phyloP scores from a whole-genome alignment of 1,139 yeast species.

The Kazachstania sp. region DNA sequence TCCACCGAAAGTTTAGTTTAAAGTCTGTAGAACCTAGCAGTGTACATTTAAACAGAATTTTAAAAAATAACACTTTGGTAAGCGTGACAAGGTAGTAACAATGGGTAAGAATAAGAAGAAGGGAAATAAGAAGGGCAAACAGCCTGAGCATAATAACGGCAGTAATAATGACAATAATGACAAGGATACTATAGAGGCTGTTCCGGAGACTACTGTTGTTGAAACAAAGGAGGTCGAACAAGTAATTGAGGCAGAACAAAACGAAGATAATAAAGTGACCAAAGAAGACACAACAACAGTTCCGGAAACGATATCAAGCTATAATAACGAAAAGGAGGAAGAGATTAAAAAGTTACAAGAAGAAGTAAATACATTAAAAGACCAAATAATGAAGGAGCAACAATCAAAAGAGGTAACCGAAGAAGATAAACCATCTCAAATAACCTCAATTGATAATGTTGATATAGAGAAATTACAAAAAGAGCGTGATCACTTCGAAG shows the following conservation, averaged over 20 bases:
- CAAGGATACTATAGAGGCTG: not conserved
- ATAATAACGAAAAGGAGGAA: not conserved
- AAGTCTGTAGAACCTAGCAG: no score
- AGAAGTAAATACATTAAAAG: not conserved
- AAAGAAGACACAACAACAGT: not conserved
- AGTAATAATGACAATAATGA: not conserved
- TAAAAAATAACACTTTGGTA: no score
- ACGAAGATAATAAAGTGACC: not conserved
- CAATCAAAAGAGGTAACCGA: not conserved
- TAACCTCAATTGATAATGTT: constrained; percentile 11
- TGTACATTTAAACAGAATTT: no score
- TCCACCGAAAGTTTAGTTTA: no score
- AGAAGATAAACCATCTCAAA: not conserved
- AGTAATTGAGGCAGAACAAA: not conserved
- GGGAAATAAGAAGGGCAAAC: constrained; percentile 13
- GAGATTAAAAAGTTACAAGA: not conserved
- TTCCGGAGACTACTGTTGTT: not conserved
- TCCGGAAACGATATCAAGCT: not conserved
- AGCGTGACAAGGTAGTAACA: no score
- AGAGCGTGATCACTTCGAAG: constrained; percentile 61
- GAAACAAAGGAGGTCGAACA: not conserved
- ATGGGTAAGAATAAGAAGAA: constrained; percentile 31
- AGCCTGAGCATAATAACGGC: not conserved
- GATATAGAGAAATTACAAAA: constrained; percentile 37
- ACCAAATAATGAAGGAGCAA: not conserved